Conservation (phyloP, 345 rosid genomes). For the Eucalyptus erythrocorys region DNA sequence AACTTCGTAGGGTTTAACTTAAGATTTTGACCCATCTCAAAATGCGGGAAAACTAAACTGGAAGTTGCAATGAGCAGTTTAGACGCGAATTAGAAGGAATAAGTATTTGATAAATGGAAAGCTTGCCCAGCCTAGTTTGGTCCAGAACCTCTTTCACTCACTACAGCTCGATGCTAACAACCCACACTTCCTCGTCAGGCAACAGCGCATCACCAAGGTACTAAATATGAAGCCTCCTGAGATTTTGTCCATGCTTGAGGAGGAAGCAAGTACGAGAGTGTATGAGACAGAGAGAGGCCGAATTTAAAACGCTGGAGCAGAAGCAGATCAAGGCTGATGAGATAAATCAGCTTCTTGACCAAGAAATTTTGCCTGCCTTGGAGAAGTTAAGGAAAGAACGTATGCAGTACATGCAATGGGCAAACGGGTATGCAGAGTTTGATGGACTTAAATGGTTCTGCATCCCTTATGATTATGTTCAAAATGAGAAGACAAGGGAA, state of each 20-base stretch:
- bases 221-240: conserved; percentile 96
- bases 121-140: conserved; percentile 71
- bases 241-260: conserved; percentile 95
- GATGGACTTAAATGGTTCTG: conserved; percentile 68
- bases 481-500: conserved; percentile 54
- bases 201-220: conserved; percentile 96
- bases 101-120: conserved; percentile 68
- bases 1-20: not conserved
- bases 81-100: conserved; percentile 32
- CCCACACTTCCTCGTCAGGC: conserved; percentile 99
- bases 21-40: not conserved
- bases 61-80: not conserved
- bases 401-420: conserved; percentile 94
- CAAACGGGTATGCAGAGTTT: conserved; percentile 70
- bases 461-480: conserved; percentile 57
- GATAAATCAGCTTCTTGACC: conserved; percentile 84
- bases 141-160: conserved; percentile 92
- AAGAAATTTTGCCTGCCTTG: conserved; percentile 80
- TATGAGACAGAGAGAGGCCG: conserved; percentile 92
- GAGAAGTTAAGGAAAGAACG: conserved; percentile 88
- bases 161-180: conserved; percentile 96
- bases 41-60: not conserved
- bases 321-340: conserved; percentile 93
- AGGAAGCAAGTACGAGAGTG: conserved; percentile 99
- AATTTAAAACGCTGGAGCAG: conserved; percentile 79